Evolutionary conservation across 306 rosid species (phyloP).

Genomic region (Spatholobus suberectus): DNA sequence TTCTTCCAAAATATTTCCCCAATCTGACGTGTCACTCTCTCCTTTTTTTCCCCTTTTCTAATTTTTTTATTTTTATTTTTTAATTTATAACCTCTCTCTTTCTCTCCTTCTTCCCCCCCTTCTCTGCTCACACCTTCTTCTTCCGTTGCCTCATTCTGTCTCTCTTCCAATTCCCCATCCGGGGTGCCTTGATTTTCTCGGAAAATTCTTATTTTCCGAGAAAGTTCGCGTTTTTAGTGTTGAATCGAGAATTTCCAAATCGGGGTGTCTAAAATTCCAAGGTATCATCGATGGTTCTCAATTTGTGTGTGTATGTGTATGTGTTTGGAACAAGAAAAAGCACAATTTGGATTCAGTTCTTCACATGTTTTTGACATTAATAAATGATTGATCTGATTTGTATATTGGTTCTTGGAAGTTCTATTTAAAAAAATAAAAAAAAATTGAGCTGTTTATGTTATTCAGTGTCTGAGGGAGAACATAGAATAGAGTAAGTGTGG

Average conservation of each 20-base stretch:
- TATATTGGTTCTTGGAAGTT: neutral
- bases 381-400: slow-evolving; percentile 56
- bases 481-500: neutral
- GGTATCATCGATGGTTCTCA: slow-evolving; percentile 35
- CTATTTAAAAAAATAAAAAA: neutral
- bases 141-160: slow-evolving; percentile 17
- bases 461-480: neutral
- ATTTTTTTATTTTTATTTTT: neutral
- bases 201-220: slow-evolving; percentile 32
- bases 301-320: neutral
- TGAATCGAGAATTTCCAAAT: neutral
- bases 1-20: neutral
- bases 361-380: slow-evolving; percentile 25
- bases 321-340: neutral
- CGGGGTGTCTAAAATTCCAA: slow-evolving; percentile 33
- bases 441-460: neutral
- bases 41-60: neutral
- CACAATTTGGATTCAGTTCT: slow-evolving; percentile 24
- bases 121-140: slow-evolving; percentile 33
- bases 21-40: slow-evolving; percentile 58
- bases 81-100: slow-evolving; percentile 44
- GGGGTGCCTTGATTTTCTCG: slow-evolving; percentile 42
- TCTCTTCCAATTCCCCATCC: slow-evolving; percentile 36
- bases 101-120: slow-evolving; percentile 8
- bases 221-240: slow-evolving; percentile 26